Conservation (phyloP, 148 eudicot species). For the Pharnaceum exiguum region DNA sequence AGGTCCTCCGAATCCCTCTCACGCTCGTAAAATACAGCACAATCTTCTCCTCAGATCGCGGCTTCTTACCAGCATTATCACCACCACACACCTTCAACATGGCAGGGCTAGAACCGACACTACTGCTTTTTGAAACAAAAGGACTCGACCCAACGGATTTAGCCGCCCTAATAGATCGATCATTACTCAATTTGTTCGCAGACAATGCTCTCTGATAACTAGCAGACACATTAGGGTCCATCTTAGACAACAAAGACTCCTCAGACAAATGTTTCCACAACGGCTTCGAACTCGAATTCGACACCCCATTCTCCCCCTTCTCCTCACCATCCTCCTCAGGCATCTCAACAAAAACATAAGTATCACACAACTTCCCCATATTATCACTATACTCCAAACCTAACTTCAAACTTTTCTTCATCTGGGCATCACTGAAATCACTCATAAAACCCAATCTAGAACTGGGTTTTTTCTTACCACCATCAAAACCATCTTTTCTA, state of each 20-base stretch:
- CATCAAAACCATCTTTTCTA: neutral
- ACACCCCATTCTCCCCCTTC: constrained; percentile 11
- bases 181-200: constrained; percentile 28
- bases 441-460: constrained; percentile 2
- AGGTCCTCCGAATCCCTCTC: constrained; percentile 89
- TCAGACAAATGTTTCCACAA: constrained; percentile 91
- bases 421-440: too few relatives aligned
- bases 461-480: constrained; percentile 18
- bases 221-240: constrained; percentile 66
- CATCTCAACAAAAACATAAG: constrained; percentile 41
- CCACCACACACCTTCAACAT: neutral
- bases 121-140: neutral
- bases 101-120: constrained; percentile 18
- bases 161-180: constrained; percentile 13
- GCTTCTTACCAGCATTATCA: constrained; percentile 2
- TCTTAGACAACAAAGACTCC: constrained; percentile 72
- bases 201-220: constrained; percentile 59
- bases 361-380: constrained; percentile 28
- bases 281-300: constrained; percentile 47
- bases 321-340: constrained; percentile 48
- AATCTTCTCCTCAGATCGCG: constrained; percentile 51
- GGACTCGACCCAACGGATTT: constrained; percentile 24
- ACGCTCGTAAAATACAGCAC: constrained; percentile 77
- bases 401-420: neutral
- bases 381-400: constrained; percentile 8